phyloP scores from a whole-genome alignment of 805 yeast species.

The Saturnispora quitensis region DNA sequence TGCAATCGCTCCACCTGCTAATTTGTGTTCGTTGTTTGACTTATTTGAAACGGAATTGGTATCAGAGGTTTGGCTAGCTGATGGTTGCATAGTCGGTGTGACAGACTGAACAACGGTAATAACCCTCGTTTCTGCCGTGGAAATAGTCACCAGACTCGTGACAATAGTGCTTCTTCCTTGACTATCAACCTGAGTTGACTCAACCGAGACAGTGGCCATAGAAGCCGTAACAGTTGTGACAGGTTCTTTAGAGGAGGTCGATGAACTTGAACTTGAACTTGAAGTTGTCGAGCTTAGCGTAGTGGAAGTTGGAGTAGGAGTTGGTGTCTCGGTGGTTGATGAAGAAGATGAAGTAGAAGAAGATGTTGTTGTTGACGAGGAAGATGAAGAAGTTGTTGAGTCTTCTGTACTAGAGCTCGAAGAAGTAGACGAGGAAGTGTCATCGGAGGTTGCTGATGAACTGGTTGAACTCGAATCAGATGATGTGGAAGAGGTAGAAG shows the following conservation, averaged over 20 bases:
- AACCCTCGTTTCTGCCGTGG: conserved; percentile 18
- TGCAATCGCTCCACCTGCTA: conserved; percentile 28
- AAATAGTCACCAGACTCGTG: conserved; percentile 8
- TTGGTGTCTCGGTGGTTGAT: conserved; percentile 5
- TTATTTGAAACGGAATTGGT: conserved; percentile 6
- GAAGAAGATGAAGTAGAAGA: conserved; percentile 10
- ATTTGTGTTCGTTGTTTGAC: conserved; percentile 1
- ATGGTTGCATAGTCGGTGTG: conserved; percentile 13
- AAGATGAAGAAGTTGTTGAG: conserved; percentile 10
- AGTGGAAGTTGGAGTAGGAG: conserved; percentile 8
- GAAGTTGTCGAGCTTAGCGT: conserved; percentile 8
- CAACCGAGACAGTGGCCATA: conserved; percentile 11
- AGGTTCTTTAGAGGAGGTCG: conserved; percentile 16
- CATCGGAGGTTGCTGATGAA: conserved; percentile 10
- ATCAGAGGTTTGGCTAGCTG: conserved; percentile 9
- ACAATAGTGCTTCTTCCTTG: conserved; percentile 7
- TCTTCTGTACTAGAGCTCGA: conserved; percentile 7
- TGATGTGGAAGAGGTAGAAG: conserved; percentile 14
- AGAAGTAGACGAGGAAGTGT: conserved; percentile 12
- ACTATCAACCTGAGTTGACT: conserved; percentile 9
- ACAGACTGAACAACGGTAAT: conserved; percentile 21
- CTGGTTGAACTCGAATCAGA: conserved; percentile 9
- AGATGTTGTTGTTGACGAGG: conserved; percentile 10
- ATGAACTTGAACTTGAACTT: conserved; percentile 6
- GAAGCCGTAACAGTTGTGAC: conserved; percentile 15